These are phyloP conservation scores for Fusarium stilboides DNA, from an alignment of 2,329 filamentous ascomycete species.

Conservation along the genomic window DNA sequence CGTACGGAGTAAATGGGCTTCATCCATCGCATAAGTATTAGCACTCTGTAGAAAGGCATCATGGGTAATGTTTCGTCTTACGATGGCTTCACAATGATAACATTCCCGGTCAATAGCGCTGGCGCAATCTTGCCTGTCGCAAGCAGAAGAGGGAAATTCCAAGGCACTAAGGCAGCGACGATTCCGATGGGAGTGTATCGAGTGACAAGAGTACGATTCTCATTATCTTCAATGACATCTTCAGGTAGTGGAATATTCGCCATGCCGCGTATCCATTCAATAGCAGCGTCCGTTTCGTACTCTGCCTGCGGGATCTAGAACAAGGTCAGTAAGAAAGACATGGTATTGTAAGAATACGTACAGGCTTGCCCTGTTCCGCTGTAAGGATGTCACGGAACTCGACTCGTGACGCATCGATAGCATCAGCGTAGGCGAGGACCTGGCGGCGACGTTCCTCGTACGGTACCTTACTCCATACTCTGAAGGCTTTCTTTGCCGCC, in stretches of 20 bases:
- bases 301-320: slow-evolving; percentile 38
- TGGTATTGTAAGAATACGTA: neutral
- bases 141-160: slow-evolving; percentile 39
- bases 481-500: slow-evolving; percentile 43
- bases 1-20: slow-evolving; percentile 69
- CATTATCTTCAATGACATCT: slow-evolving; percentile 56
- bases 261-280: slow-evolving; percentile 50
- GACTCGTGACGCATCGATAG: slow-evolving; percentile 26
- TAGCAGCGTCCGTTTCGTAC: slow-evolving; percentile 41
- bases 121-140: slow-evolving; percentile 65
- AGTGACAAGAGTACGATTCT: slow-evolving; percentile 46
- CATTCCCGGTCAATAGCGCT: slow-evolving; percentile 70
- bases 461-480: slow-evolving; percentile 43
- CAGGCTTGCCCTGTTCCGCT: slow-evolving; percentile 50
- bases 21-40: too few relatives aligned
- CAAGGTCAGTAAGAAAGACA: neutral
- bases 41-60: too few relatives aligned
- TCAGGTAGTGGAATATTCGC: slow-evolving; percentile 49
- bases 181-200: slow-evolving; percentile 50
- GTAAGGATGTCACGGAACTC: slow-evolving; percentile 43
- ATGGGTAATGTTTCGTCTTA: too few relatives aligned
- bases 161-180: slow-evolving; percentile 35
- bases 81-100: slow-evolving; percentile 71
- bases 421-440: slow-evolving; percentile 44
- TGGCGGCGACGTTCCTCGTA: slow-evolving; percentile 39